Base-by-base conservation (phyloP, 768 basidiomycete genomes). In the Cystobasidium tubakii region DNA sequence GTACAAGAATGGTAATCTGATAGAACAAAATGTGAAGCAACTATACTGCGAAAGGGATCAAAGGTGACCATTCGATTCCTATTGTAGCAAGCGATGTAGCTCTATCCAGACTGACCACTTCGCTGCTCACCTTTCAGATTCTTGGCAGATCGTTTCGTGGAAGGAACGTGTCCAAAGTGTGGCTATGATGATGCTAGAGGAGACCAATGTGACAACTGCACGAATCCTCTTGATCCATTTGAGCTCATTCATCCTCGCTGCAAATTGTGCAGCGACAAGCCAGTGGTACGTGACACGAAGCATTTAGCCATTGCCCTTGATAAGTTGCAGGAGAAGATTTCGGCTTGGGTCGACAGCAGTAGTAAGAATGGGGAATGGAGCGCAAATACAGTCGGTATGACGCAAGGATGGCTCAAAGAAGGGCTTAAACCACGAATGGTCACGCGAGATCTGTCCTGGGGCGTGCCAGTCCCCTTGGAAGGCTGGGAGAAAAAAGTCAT, bases 131-230 rank as follows among this genome's bases (percentile, higher is more conserved):
- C 42, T 12, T 31, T 15, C 74, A 91, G 91, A 77, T 99, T 96
- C 83, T 83, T 99, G 42, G 96, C 96, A 23, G 96, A 99, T 82
- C 89, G 96, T 69, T 98, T 90, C 82, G 94, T 98, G 0, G 95
- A 98, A 81, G 96, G 96, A n/a, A 91, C 87, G 39, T 99, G 96
- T 80, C 96, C 96, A 0, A 86, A 96, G 81, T 98, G 96, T 80
- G 86, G 85, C 62, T 92, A 88, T 76, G 89, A 92, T 74, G 96
- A 97, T 78, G 96, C 95, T 39, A 90, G 96, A 42, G 96, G 96
- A 9, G 96, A 99, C 81, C 96, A 99, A 83, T 99, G 96, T 81
- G 96, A 99, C 81, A 84, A 87, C 67, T 99, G 96, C 81, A 88
- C 89, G 55, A 86, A 91, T 69, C 97, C 96, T 1, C 86, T 96